Conservation (phyloP, 768 basidiomycete genomes). For the Amyloporia xantha region DNA sequence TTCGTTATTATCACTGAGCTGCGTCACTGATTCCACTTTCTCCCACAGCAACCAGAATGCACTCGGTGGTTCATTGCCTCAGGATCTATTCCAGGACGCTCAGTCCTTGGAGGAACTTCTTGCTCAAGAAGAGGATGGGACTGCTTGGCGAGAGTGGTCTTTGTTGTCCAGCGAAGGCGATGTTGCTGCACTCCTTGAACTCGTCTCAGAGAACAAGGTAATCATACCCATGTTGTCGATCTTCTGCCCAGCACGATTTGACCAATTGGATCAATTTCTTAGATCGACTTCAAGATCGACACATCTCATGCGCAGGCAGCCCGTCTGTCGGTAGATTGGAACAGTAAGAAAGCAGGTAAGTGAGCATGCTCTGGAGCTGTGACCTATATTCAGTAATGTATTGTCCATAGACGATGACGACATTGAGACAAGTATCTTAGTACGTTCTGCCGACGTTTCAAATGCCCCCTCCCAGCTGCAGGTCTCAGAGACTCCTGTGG, state of each 20-base stretch:
- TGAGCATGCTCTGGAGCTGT: neutral
- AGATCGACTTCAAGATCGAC: constrained; percentile 75
- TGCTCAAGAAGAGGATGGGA: constrained; percentile 30
- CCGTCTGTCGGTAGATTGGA: constrained; percentile 62
- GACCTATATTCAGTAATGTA: neutral
- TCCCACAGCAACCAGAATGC: constrained; percentile 55
- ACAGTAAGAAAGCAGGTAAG: constrained; percentile 84
- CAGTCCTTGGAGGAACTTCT: constrained; percentile 52
- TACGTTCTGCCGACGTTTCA: constrained; percentile 30
- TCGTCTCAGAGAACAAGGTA: constrained; percentile 80
- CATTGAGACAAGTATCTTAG: constrained; percentile 61
- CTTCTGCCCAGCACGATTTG: constrained; percentile 1
- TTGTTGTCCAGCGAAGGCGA: constrained; percentile 77
- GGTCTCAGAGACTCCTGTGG: constrained; percentile 5
- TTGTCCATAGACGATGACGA: constrained; percentile 66
- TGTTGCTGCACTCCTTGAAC: constrained; percentile 63
- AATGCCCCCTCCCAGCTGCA: neutral
- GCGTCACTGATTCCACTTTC: neutral
- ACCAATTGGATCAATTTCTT: neutral
- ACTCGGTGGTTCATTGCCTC: constrained; percentile 54
- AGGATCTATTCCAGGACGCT: constrained; percentile 70
- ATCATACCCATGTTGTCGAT: constrained; percentile 8
- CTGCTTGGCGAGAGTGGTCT: constrained; percentile 68
- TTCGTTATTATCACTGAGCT: neutral
- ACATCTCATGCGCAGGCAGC: constrained; percentile 50